Evolutionary conservation across 1,139 yeast species (phyloP), one percentile per base, ranked within the genome.

Genomic region (Saccharomycopsis phalli): DNA sequence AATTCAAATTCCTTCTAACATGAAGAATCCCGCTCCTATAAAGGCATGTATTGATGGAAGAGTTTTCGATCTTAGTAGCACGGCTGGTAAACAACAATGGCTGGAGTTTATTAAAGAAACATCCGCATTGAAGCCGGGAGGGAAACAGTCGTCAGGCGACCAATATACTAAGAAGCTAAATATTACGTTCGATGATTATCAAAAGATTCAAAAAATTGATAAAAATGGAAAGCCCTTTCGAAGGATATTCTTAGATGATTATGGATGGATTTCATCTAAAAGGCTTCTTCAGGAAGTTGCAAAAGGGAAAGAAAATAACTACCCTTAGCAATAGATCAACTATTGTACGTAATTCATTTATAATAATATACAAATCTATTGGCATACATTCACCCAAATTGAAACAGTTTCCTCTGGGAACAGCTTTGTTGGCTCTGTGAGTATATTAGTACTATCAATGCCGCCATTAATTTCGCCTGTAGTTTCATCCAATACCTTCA

Each of bases 241-340:
- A 32, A 55, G 80, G 26, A 52, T 74, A 4, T 70, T 68, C 47
- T 57, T 74, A 19, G 77, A 76, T 1, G 68, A 68, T 2, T 54
- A 72, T 36, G 80, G 80, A 0, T 74, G 81, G 81, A 60, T 69
- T 18, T 58, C 70, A 1, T 51, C 61, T 2, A 58, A 57, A 28
- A 53, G 57, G 40, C 50, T 69, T 31, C 62, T 60, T 41, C 53
- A 50, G 36, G 72, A 65, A 43, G 53, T 31, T 31, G 34, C n/a
- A n/a, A n/a, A n/a, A n/a, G n/a, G n/a, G n/a, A n/a, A n/a, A n/a
- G n/a, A n/a, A n/a, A n/a, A n/a, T n/a, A n/a, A n/a, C n/a, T n/a
- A n/a, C n/a, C n/a, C n/a, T n/a, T n/a, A n/a, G n/a, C n/a, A n/a
- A n/a, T n/a, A n/a, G n/a, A n/a, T n/a, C n/a, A n/a, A n/a, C n/a